Percentiles rank a stretch among this genome's conserved stretches.
These are phyloP conservation scores for Aureobasidium sp. DNA, from an alignment of 2,329 filamentous ascomycete genomes.

Conservation along the genomic window DNA sequence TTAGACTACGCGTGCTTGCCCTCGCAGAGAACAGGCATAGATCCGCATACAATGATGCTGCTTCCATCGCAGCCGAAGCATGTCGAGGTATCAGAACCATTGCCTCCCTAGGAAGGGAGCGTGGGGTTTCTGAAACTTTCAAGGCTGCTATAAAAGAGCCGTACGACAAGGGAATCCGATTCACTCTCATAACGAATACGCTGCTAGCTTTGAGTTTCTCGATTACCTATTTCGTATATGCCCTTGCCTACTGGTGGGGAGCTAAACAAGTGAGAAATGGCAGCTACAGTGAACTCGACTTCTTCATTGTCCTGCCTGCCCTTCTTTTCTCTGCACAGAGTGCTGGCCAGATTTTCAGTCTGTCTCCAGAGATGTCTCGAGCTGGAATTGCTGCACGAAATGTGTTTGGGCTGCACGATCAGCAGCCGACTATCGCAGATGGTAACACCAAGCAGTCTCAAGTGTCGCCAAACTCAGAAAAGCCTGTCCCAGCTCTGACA, in stretches of 20 bases:
- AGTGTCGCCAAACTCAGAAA: background rate
- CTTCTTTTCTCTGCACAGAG: slow-evolving; percentile 39
- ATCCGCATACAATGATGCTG: slow-evolving; percentile 54
- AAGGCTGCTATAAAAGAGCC: slow-evolving; percentile 29
- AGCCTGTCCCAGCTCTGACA: background rate
- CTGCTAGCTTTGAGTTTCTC: slow-evolving; percentile 37
- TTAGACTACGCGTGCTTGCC: slow-evolving; percentile 40
- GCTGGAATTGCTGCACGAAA: slow-evolving; percentile 37
- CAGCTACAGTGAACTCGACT: slow-evolving; percentile 31
- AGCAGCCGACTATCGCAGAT: slow-evolving; percentile 30
- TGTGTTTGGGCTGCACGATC: slow-evolving; percentile 34
- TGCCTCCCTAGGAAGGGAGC: slow-evolving; percentile 34
- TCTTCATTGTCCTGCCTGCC: slow-evolving; percentile 38
- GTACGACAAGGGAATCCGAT: slow-evolving; percentile 31
- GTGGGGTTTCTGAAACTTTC: slow-evolving; percentile 30
- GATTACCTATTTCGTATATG: slow-evolving; percentile 40
- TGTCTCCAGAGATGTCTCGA: slow-evolving; percentile 36
- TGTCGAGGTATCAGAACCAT: slow-evolving; percentile 57
- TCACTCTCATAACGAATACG: slow-evolving; percentile 32
- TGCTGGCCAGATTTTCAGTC: slow-evolving; percentile 37
- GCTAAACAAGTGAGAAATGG: slow-evolving; percentile 35
- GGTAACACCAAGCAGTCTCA: background rate
- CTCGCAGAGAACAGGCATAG: slow-evolving; percentile 56
- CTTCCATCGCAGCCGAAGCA: slow-evolving; percentile 58
- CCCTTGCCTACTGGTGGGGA: slow-evolving; percentile 42